These are phyloP conservation scores for Pichia terricola DNA, from an alignment of 1,139 yeast genomes.

Conservation along the genomic window DNA sequence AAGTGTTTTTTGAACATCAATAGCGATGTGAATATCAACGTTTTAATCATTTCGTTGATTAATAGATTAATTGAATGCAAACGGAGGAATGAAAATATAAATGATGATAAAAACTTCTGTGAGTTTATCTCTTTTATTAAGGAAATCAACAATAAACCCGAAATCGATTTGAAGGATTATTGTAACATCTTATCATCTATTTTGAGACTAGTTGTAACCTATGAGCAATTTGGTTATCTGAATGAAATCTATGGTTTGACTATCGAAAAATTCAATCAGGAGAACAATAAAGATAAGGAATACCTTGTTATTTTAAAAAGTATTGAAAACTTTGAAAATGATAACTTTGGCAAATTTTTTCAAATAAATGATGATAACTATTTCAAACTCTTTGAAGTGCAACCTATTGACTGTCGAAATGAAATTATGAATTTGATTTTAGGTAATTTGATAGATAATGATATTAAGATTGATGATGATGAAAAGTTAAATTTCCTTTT, in stretches of 20 bases:
- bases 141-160: constrained; percentile 49
- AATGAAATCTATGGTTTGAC: constrained; percentile 56
- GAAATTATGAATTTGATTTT: constrained; percentile 36
- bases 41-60: constrained; percentile 58
- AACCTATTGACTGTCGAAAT: constrained; percentile 25
- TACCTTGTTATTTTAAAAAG: constrained; percentile 55
- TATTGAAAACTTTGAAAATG: constrained; percentile 29
- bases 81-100: constrained; percentile 18
- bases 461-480: constrained; percentile 18
- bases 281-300: constrained; percentile 28
- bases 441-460: constrained; percentile 27
- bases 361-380: constrained; percentile 30
- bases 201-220: constrained; percentile 40
- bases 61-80: constrained; percentile 58
- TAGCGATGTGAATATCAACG: constrained; percentile 48
- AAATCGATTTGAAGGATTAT: constrained; percentile 55
- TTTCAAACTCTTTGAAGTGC: constrained; percentile 33
- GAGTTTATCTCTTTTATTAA: constrained; percentile 59
- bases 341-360: constrained; percentile 22
- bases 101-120: constrained; percentile 27
- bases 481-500: constrained; percentile 39
- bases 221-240: constrained; percentile 52
- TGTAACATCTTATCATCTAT: constrained; percentile 57
- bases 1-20: constrained; percentile 58
- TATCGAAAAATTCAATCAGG: constrained; percentile 33